phyloP scores from a whole-genome alignment of 257 asterid genomes.

The Plantago ovata region DNA sequence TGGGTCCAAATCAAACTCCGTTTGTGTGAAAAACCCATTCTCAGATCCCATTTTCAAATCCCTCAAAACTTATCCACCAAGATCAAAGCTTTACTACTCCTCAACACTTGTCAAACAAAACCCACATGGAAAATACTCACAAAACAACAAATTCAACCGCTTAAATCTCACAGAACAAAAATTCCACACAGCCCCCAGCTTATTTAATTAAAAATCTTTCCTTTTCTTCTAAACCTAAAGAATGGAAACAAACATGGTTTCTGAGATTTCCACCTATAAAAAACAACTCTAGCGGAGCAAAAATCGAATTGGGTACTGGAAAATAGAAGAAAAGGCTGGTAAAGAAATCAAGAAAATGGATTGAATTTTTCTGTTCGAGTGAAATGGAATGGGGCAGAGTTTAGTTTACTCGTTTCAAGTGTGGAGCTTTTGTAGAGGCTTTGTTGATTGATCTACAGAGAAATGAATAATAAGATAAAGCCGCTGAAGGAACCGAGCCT shows the following conservation, averaged over 20 bases:
- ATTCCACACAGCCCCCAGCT: constrained; percentile 21
- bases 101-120: constrained; percentile 20
- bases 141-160: constrained; percentile 4
- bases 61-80: constrained; percentile 17
- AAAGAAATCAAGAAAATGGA: neutral
- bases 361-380: constrained; percentile 1
- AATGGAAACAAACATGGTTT: constrained; percentile 13
- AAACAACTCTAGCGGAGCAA: neutral
- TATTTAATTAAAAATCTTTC: constrained; percentile 18
- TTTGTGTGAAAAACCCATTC: constrained; percentile 56
- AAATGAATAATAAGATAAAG: too few relatives aligned
- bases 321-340: constrained; percentile 9
- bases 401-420: constrained; percentile 19
- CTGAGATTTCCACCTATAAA: constrained; percentile 17
- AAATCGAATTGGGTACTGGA: constrained; percentile 12
- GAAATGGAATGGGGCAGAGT: neutral
- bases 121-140: constrained; percentile 27
- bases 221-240: neutral
- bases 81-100: constrained; percentile 21
- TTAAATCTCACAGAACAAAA: constrained; percentile 2
- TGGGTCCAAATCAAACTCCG: constrained; percentile 65
- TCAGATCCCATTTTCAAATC: constrained; percentile 59
- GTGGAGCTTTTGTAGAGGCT: constrained; percentile 16
- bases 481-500: constrained; percentile 47
- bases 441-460: constrained; percentile 51